Base-by-base conservation (phyloP, 1,284 basidiomycete species). In the Cystobasidium pallidum region DNA sequence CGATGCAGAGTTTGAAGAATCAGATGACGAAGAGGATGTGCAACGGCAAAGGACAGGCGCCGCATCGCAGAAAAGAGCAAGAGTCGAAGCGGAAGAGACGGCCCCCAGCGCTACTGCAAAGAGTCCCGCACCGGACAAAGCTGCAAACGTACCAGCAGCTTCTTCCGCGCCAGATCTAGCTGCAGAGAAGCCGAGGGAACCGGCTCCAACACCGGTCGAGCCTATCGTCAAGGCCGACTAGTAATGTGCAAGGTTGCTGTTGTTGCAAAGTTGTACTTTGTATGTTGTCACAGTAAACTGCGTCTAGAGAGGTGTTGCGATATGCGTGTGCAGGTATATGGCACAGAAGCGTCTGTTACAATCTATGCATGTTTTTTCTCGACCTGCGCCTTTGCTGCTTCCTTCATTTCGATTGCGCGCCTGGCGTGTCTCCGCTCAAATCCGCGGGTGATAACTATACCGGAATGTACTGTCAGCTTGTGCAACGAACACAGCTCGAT, bases 361-460 rank as follows among this genome's bases (percentile, higher is more conserved):
- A 7, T 39, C 55, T 70, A 70, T n/a, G 36, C 49, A n/a, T 28
- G 32, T 34, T 70, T 70, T 45, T 70, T 70, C 13, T 28, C 43
- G 19, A 19, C 30, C 21, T 28, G 15, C 2, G 57, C 55, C 4
- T 13, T 59, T 28, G 51, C 47, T 43, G 21, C 41, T 64, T 75
- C 72, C 26, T 47, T 55, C 21, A 26, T 17, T 67, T 76, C 70
- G 3, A 65, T 45, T 24, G 58, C 66, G 26, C 75, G 17, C 17
- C 76, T 62, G 4, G 67, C 68, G 58, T 77, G 74, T 52, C 76
- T 34, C 45, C 76, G 39, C 43, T 74, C 75, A 17, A 73, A 47
- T 6, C 93, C 93, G 11, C 89, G 85, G 0, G 90, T 92, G 70
- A 97, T 86, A 84, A 97, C 87, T 73, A 85, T 83, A n/a, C 13